Base-by-base conservation (phyloP, 148 eudicot genomes). In the Fagopyrum tataricum region DNA sequence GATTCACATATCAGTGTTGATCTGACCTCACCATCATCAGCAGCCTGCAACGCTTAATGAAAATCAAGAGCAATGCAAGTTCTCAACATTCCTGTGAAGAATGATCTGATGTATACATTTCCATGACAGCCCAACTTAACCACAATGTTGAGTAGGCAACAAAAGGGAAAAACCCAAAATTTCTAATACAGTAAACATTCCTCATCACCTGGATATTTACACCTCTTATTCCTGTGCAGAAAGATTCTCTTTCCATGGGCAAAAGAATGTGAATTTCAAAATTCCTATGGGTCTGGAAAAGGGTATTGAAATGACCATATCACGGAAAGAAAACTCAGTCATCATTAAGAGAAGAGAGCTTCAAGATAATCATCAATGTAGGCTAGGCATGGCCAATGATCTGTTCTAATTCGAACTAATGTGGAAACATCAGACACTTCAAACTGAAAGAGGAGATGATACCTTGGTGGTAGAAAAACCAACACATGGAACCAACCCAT, bases 351-450 rank as follows among this genome's bases (percentile, higher is more conserved):
- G 80, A 91, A 90, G 56, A 95, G 84, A 79, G 92, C 96, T 87
- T 95, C 99, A 87, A 95, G 75, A 81, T 87, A 87, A 26, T 91
- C 99, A 79, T 95, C 99, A 73, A 91, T 82, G 76, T 95, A 95
- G 56, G 99, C 99, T 68, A 95, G 81, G 81, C 96, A 91, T 7
- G 99, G 99, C 99, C 99, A 95, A 79, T 95, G 93, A 84, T 95
- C 98, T 6, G 98, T 95, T 84, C 98, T 83, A 44, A 95, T 88
- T 62, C 97, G 87, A 73, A 86, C 92, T 73, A 95, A 82, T 37
- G 97, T 95, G 42, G 96, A 88, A 75, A 78, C 70, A 79, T 85
- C 92, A 18, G 85, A 82, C 1, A 95, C 85, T 86, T 95, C 99
- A 90, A 95, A 83, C 72, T 87, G 90, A 44, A 95, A 84, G 74